Evolutionary conservation across 192 early-diverging fungal genomes (phyloP).

Genomic region (Backusella tarrabulga): DNA sequence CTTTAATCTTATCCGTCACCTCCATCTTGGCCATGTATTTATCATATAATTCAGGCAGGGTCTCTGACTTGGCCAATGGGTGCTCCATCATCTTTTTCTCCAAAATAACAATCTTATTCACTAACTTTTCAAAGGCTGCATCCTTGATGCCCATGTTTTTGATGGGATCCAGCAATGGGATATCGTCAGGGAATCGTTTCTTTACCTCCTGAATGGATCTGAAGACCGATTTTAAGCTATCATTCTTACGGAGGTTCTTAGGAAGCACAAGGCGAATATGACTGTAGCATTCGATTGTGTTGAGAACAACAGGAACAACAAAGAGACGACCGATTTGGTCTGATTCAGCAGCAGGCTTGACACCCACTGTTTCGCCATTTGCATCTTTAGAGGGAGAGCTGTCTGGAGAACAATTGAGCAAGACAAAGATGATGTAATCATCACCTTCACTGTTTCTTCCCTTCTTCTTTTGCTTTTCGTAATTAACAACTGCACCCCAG

Average conservation of each 20-base stretch:
- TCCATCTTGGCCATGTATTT: slow-evolving; percentile 68
- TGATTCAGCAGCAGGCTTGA: slow-evolving; percentile 55
- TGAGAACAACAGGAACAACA: slow-evolving; percentile 77
- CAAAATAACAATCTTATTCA: slow-evolving; percentile 71
- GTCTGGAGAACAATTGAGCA: slow-evolving; percentile 75
- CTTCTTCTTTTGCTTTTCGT: slow-evolving; percentile 50
- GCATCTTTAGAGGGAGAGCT: slow-evolving; percentile 50
- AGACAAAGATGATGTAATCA: slow-evolving; percentile 81
- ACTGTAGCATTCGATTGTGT: slow-evolving; percentile 70
- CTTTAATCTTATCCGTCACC: slow-evolving; percentile 59
- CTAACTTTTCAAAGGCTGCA: slow-evolving; percentile 68
- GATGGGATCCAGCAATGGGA: slow-evolving; percentile 88
- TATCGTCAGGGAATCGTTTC: slow-evolving; percentile 66
- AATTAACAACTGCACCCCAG: slow-evolving; percentile 87
- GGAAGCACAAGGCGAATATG: slow-evolving; percentile 74
- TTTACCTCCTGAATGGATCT: slow-evolving; percentile 71
- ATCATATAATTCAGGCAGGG: slow-evolving; percentile 58
- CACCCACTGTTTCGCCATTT: slow-evolving; percentile 41
- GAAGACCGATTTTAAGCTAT: slow-evolving; percentile 57
- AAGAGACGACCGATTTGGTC: slow-evolving; percentile 29
- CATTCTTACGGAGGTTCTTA: slow-evolving; percentile 61
- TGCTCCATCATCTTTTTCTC: slow-evolving; percentile 65
- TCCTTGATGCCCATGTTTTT: slow-evolving; percentile 88
- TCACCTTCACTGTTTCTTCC: slow-evolving; percentile 32
- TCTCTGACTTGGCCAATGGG: slow-evolving; percentile 53